phyloP scores from a whole-genome alignment of 2,329 filamentous ascomycete species.

The Chlorencoelia australis region DNA sequence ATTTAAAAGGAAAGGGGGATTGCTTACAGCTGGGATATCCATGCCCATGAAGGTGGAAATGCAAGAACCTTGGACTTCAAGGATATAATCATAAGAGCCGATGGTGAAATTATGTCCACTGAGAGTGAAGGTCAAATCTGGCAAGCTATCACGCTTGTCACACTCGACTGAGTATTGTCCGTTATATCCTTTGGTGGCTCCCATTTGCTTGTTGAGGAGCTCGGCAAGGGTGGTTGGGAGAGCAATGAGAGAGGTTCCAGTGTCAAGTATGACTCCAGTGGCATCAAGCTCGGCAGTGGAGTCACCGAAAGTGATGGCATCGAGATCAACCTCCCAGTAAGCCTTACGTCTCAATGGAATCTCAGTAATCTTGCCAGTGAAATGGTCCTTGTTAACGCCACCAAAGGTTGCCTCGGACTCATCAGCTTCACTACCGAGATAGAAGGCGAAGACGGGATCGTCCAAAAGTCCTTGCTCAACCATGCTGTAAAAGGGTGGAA shows the following conservation, averaged over 20 bases:
- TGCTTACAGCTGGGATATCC: slow-evolving; percentile 37
- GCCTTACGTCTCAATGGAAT: slow-evolving; percentile 96
- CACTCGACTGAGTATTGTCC: slow-evolving; percentile 96
- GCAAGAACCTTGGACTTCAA: slow-evolving; percentile 90
- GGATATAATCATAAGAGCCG: slow-evolving; percentile 80
- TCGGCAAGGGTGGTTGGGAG: slow-evolving; percentile 86
- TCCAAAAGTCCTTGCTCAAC: slow-evolving; percentile 82
- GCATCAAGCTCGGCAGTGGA: slow-evolving; percentile 81
- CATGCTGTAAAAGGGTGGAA: slow-evolving; percentile 96
- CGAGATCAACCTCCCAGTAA: slow-evolving; percentile 98
- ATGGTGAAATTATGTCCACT: slow-evolving; percentile 91
- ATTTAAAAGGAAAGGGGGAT: too few species aligned
- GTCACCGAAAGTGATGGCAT: slow-evolving; percentile 81
- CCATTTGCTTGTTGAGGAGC: slow-evolving; percentile 94
- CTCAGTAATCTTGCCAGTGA: slow-evolving; percentile 77
- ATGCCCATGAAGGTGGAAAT: slow-evolving; percentile 98
- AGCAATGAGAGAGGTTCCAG: slow-evolving; percentile 93
- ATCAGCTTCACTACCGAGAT: slow-evolving; percentile 64
- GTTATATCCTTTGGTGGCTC: slow-evolving; percentile 94
- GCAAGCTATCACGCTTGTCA: slow-evolving; percentile 68
- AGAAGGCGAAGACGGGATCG: slow-evolving; percentile 92
- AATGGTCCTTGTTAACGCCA: slow-evolving; percentile 73
- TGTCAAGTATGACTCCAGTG: slow-evolving; percentile 96
- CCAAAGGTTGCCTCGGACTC: slow-evolving; percentile 86
- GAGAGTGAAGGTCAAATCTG: slow-evolving; percentile 85